These are phyloP conservation scores for Starmerella bombi DNA, from an alignment of 805 yeast genomes.

Conservation along the genomic window DNA sequence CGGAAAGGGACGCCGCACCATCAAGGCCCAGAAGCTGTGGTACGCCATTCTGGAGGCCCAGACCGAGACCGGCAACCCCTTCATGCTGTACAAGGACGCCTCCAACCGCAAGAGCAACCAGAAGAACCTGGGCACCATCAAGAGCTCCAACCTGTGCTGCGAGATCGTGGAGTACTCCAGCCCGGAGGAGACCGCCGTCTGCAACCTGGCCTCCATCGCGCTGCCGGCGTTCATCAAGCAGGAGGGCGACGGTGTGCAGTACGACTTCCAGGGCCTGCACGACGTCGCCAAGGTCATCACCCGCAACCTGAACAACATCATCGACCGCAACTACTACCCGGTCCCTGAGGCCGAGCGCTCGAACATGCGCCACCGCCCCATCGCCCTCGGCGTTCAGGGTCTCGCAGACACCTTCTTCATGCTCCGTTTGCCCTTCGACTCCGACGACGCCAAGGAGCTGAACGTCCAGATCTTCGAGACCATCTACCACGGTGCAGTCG, in stretches of 20 bases:
- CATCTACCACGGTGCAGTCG: constrained; percentile 85
- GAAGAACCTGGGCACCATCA: constrained; percentile 80
- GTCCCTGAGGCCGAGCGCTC: constrained; percentile 60
- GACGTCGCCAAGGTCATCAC: constrained; percentile 62
- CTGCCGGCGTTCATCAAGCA: constrained; percentile 51
- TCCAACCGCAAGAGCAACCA: constrained; percentile 82
- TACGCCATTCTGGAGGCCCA: constrained; percentile 78
- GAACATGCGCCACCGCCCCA: constrained; percentile 75
- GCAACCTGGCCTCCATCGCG: constrained; percentile 86
- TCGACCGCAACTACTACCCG: constrained; percentile 79
- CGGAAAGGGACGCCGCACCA: constrained; percentile 47
- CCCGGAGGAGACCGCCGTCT: constrained; percentile 87
- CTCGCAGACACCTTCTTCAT: constrained; percentile 77
- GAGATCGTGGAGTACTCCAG: constrained; percentile 88
- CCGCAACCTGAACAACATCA: constrained; percentile 65
- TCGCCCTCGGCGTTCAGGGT: constrained; percentile 98
- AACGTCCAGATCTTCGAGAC: constrained; percentile 88
- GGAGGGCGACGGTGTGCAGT: constrained; percentile 38
- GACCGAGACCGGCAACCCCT: constrained; percentile 94
- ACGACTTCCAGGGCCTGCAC: constrained; percentile 66
- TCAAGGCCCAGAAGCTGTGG: constrained; percentile 88
- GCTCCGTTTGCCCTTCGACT: constrained; percentile 75
- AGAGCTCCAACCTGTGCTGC: constrained; percentile 87
- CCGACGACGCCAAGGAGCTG: constrained; percentile 57
- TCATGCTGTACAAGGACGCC: constrained; percentile 85